Conservation (phyloP, 768 basidiomycete genomes). For the Podaxis pistillaris region DNA sequence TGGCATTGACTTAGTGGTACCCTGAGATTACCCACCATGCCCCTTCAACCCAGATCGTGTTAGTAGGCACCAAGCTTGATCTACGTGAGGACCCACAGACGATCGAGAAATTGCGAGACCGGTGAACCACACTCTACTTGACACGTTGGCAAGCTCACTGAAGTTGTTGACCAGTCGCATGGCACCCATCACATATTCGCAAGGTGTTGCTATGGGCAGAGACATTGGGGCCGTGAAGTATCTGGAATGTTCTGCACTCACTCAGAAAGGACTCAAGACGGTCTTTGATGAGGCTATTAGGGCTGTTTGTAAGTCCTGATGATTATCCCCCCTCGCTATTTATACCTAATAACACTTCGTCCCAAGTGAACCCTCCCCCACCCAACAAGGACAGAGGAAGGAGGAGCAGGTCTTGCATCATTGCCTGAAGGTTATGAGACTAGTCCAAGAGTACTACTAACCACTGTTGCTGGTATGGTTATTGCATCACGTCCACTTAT, state of each 20-base stretch:
- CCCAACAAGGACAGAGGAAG: constrained; percentile 50
- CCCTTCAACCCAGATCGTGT: constrained; percentile 86
- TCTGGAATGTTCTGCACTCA: constrained; percentile 92
- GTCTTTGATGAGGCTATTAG: constrained; percentile 99
- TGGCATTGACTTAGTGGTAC: constrained; percentile 65
- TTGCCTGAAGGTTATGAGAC: constrained; percentile 54
- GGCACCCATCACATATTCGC: constrained; percentile 89
- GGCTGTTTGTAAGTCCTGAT: constrained; percentile 75
- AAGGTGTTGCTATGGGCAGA: constrained; percentile 87
- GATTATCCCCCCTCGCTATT: background rate
- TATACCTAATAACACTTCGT: background rate
- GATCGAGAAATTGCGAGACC: constrained; percentile 89
- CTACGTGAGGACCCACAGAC: constrained; percentile 93
- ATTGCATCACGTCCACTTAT: constrained; percentile 4
- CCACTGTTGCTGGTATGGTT: constrained; percentile 9
- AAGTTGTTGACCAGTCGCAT: constrained; percentile 61
- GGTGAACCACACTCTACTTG: constrained; percentile 41
- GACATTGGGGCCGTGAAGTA: constrained; percentile 97
- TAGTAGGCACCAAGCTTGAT: constrained; percentile 97
- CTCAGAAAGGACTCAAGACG: constrained; percentile 98
- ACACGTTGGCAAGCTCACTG: constrained; percentile 9
- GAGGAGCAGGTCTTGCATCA: constrained; percentile 56
- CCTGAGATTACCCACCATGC: constrained; percentile 98
- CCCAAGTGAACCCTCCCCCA: constrained; percentile 72
- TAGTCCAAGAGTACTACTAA: constrained; percentile 18